These are phyloP conservation scores for Botryotinia globosa DNA, from an alignment of 2,329 filamentous ascomycete genomes.

Conservation along the genomic window DNA sequence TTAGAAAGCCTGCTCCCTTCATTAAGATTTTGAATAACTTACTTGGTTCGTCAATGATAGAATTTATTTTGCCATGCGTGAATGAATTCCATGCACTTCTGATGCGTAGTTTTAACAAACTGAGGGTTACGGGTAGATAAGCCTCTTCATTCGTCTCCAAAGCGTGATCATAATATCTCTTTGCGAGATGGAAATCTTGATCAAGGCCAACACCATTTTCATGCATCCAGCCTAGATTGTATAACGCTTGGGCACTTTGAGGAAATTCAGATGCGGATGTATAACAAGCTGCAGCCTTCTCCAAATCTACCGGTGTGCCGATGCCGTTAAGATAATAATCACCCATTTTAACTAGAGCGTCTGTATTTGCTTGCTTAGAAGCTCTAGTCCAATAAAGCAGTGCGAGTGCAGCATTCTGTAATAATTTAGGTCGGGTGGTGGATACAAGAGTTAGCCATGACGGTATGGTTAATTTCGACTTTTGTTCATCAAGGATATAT, in stretches of 20 bases:
- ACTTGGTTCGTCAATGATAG: constrained; percentile 87
- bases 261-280: constrained; percentile 87
- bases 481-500: constrained; percentile 64
- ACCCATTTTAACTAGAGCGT: constrained; percentile 95
- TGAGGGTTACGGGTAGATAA: constrained; percentile 87
- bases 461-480: constrained; percentile 50
- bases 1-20: constrained; percentile 46
- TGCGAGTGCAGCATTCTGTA: constrained; percentile 53
- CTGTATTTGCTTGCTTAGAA: constrained; percentile 87
- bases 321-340: constrained; percentile 91
- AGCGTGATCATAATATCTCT: constrained; percentile 91
- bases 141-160: constrained; percentile 89
- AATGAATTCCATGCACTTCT: constrained; percentile 94
- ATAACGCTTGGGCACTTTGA: constrained; percentile 90
- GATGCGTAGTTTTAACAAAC: constrained; percentile 77
- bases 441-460: constrained; percentile 39
- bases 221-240: constrained; percentile 99
- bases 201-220: constrained; percentile 91
- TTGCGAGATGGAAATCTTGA: constrained; percentile 96
- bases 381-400: constrained; percentile 95
- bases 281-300: constrained; percentile 92
- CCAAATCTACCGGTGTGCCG: constrained; percentile 66
- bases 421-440: constrained; percentile 42
- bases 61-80: constrained; percentile 86
- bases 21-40: constrained; percentile 40